A percentile compares a stretch with the other conserved stretches of the same genome.
phyloP scores from a whole-genome alignment of 1,139 yeast species.

The Lodderomyces margitis region DNA sequence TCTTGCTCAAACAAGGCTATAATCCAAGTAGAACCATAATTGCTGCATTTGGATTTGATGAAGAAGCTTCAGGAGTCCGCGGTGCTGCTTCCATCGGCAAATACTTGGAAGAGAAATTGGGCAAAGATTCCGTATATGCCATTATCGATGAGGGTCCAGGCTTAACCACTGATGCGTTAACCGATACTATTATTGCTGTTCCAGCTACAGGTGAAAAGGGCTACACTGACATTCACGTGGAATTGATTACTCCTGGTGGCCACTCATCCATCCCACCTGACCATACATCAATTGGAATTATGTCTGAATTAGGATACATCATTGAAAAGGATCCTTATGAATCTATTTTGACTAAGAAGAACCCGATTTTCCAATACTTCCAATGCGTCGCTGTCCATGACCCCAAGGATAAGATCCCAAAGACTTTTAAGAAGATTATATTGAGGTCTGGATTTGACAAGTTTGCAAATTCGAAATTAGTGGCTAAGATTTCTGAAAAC shows the following conservation, averaged over 20 bases:
- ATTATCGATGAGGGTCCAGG: conserved; percentile 40
- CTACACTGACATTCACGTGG: conserved; percentile 30
- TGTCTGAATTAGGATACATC: conserved; percentile 37
- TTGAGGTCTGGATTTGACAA: conserved; percentile 35
- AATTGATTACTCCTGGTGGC: conserved; percentile 44
- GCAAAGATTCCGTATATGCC: conserved; percentile 38
- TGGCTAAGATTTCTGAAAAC: conserved; percentile 18
- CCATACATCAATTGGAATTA: conserved; percentile 45
- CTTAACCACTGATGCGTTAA: conserved; percentile 24
- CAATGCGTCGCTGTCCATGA: conserved; percentile 42
- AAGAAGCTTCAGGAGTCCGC: conserved; percentile 36
- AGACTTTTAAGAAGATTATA: conserved; percentile 23
- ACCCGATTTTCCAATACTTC: conserved; percentile 31
- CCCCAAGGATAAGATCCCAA: conserved; percentile 21
- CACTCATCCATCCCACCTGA: conserved; percentile 48
- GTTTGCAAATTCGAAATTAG: conserved; percentile 29
- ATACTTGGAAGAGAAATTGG: conserved; percentile 32
- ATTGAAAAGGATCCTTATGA: conserved; percentile 39
- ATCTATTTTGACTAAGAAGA: conserved; percentile 30
- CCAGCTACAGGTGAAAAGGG: conserved; percentile 47
- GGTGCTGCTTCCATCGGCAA: conserved; percentile 35
- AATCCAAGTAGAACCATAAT: conserved; percentile 36
- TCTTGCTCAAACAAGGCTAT: conserved; percentile 28
- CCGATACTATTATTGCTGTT: conserved; percentile 35
- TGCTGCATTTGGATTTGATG: conserved; percentile 47